Evolutionary conservation across 2,329 filamentous ascomycete genomes (phyloP), one percentile per base, ranked within the genome.

Genomic region (Alternaria arbusti): DNA sequence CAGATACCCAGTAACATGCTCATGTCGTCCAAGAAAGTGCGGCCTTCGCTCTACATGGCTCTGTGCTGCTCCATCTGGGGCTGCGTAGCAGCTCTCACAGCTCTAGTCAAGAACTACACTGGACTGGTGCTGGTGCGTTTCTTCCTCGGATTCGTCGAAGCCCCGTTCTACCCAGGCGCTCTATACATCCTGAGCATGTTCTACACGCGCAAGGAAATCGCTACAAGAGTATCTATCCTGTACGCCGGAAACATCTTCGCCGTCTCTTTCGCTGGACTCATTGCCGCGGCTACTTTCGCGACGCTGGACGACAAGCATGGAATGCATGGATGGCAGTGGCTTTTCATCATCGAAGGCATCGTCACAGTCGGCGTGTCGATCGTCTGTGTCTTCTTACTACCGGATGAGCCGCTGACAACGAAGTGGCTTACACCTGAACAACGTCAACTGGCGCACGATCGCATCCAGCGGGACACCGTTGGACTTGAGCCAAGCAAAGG

Each of bases 101-200:
- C 73, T 10, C 61, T 74, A 0, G 69, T 71, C 23, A 65, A 75
- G 22, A 73, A 74, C 54, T 79, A 73, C 57, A 60, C 62, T 15
- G 75, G 74, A 0, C 68, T 80, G 12, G 65, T 80, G 7, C 43
- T 67, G 8, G 66, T 67, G 5, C 70, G 74, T 5, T 78, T 77
- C 59, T 74, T 75, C 52, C 64, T 78, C 3, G 75, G 75, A 0
- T 63, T 78, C 17, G 67, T 68, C 6, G 73, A 78, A 59, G 74
- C 74, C 4, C 78, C 77, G 1, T 89, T 89, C 72, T 82, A 89
- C 40, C 88, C 88, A 0, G 88, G 88, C 43, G 86, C 86, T 0
- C 80, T 89, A 13, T 83, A 89, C 52, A 85, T 89, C 47, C 80
- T 90, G 40, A 87, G 85, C 0, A 86, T 88, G 65, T 90, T 88